Evolutionary conservation across 1,284 basidiomycete species (phyloP), one percentile per base, ranked within the genome.

Genomic region (Farysia itapuensis): DNA sequence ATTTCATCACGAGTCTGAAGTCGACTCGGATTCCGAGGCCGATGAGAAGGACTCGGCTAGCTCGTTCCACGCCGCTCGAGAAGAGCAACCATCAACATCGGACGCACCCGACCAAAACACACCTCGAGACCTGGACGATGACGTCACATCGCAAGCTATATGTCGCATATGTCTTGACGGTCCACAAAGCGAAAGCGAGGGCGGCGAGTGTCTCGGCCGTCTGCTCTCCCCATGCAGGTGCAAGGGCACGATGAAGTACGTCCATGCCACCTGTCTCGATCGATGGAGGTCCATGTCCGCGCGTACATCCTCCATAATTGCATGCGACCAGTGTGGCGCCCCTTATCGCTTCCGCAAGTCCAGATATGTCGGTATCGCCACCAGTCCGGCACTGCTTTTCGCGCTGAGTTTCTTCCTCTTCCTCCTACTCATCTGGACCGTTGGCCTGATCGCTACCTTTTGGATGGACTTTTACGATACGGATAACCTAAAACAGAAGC

Each of bases 201-300:
- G 42, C 11, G 59, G 53, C 22, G 59, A 63, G 25, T 50, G 49
- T 20, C 37, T 63, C 4, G 59, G 59, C 22, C 52, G 64, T 1
- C 43, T 67, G 9, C 36, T 67, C 6, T 54, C 57, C 7, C 70
- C 70, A 4, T 72, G 70, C 42, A 40, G 48, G 19, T 72, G 70
- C 45, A 48, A 54, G n/a, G 70, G 70, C 11, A 70, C 70, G n/a
- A 69, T 71, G 68, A 64, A 67, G 46, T 74, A 64, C 34, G 69
- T 74, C 19, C 71, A 74, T 32, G 53, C 64, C n/a, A 57, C 54
- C n/a, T 74, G 71, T 44, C 43, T 74, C 13, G 64, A 70, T 16
- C 40, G 45, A 8, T 74, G 71, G 71, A 53, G 71, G 5, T 38
- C 46, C 2, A 34, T 51, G 12, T 68, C 69, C 4, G 43, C 39